Percentiles rank a stretch among this genome's conserved stretches.
Evolutionary conservation across 1,284 basidiomycete genomes (phyloP).

Genomic region (Meira miltonrushii): DNA sequence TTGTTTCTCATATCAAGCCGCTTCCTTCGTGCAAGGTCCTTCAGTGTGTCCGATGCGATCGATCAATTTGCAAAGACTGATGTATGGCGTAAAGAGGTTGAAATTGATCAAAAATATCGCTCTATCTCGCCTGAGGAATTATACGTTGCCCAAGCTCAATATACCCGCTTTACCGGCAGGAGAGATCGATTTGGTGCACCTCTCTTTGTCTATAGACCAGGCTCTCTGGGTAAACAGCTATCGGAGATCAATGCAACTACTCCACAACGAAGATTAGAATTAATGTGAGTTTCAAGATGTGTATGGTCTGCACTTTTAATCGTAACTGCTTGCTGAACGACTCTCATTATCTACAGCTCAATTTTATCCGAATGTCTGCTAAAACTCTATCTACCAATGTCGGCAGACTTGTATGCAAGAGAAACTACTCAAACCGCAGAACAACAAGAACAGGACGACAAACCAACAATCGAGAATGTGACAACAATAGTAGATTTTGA

Average conservation of each 20-base stretch:
- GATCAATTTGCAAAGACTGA: slow-evolving; percentile 8
- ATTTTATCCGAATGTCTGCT: no score
- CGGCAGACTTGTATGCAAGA: no score
- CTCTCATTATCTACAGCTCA: no score
- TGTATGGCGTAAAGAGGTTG: background rate
- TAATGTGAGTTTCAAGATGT: no score
- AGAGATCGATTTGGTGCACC: slow-evolving; percentile 1
- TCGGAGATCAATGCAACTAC: no score
- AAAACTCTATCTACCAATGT: no score
- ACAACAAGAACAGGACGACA: no score
- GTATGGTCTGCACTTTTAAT: no score
- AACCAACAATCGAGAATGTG: background rate
- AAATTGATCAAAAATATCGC: slow-evolving; percentile 2
- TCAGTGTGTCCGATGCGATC: slow-evolving; percentile 5
- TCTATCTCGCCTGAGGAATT: background rate
- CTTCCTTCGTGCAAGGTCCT: slow-evolving; percentile 7
- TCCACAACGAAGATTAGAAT: no score
- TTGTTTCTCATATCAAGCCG: background rate
- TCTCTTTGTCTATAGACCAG: slow-evolving; percentile 5
- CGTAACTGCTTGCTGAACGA: no score
- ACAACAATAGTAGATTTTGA: slow-evolving; percentile 10
- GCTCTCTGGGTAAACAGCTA: no score
- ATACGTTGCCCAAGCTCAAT: background rate
- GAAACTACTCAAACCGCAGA: no score
- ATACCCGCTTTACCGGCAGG: slow-evolving; percentile 5